Conservation (phyloP, 495 filamentous ascomycete genomes). For the Lichina pygmaea region DNA sequence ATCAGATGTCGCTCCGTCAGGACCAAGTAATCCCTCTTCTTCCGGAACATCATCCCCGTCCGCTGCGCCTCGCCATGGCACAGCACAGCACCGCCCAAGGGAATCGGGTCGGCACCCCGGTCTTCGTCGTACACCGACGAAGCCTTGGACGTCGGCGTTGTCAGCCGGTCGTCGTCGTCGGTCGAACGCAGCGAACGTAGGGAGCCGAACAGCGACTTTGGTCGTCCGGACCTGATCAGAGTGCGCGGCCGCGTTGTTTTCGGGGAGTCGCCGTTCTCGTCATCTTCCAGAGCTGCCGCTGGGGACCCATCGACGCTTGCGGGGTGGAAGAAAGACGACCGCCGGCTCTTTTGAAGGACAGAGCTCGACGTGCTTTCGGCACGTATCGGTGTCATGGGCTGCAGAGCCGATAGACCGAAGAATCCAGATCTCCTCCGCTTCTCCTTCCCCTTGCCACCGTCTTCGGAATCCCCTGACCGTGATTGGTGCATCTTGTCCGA, state of each 20-base stretch:
- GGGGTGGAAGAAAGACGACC: neutral
- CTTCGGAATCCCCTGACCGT: too few relatives aligned
- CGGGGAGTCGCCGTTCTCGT: too few relatives aligned
- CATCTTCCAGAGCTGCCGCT: neutral
- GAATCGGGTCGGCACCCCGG: conserved; percentile 6
- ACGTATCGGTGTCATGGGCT: conserved; percentile 1
- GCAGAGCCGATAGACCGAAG: conserved; percentile 1
- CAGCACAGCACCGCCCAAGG: conserved; percentile 22
- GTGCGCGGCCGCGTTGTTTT: conserved; percentile 13
- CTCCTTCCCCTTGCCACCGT: neutral
- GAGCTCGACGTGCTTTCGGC: neutral
- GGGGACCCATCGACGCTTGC: neutral
- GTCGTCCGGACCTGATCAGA: conserved; percentile 19
- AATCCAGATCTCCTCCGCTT: conserved; percentile 1
- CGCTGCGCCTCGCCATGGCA: conserved; percentile 59
- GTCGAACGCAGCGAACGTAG: conserved; percentile 22
- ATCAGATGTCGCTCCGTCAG: conserved; percentile 63
- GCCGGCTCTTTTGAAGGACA: conserved; percentile 1
- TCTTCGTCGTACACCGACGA: conserved; percentile 13
- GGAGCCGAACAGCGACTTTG: conserved; percentile 29
- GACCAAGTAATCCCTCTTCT: conserved; percentile 77
- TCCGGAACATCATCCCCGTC: conserved; percentile 52
- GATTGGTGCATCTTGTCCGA: too few relatives aligned
- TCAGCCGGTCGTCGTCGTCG: conserved; percentile 20
- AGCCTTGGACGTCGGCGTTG: conserved; percentile 10